These are phyloP conservation scores for Neopestalotiopsis clavispora DNA, from an alignment of 2,329 filamentous ascomycete species.

Conservation along the genomic window DNA sequence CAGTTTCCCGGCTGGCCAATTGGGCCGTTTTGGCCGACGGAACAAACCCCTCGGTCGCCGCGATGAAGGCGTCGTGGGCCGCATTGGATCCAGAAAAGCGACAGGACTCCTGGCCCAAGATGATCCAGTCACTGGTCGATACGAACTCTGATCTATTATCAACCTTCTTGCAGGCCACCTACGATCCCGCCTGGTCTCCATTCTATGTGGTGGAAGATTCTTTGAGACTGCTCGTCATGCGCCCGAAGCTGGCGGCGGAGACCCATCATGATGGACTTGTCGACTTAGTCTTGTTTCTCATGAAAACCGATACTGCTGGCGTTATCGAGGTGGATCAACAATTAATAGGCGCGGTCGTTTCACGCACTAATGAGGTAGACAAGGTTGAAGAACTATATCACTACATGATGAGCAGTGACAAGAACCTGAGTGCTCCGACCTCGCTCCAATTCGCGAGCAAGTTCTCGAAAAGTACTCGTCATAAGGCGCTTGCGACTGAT, in stretches of 20 bases:
- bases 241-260: conserved; percentile 3
- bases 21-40: conserved; percentile 6
- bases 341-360: conserved; percentile 25
- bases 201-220: conserved; percentile 36
- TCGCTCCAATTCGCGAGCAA: conserved; percentile 51
- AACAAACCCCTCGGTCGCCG: conserved; percentile 10
- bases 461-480: conserved; percentile 43
- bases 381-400: conserved; percentile 26
- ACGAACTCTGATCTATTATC: conserved; percentile 25
- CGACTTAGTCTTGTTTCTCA: conserved; percentile 27
- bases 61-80: conserved; percentile 31
- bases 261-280: conserved; percentile 17
- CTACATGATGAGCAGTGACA: conserved; percentile 25
- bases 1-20: background rate
- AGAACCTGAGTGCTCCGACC: conserved; percentile 42
- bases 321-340: conserved; percentile 30
- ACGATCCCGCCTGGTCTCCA: conserved; percentile 33
- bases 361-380: conserved; percentile 14
- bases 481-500: conserved; percentile 48
- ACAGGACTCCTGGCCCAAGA: conserved; percentile 30
- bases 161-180: conserved; percentile 30
- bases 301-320: conserved; percentile 27
- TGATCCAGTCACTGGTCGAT: conserved; percentile 27
- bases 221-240: conserved; percentile 28
- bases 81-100: conserved; percentile 26